Evolutionary conservation across 163 green algal genomes (phyloP), one percentile per base, ranked within the genome.

Genomic region (Coccomyxa subellipsoidea): DNA sequence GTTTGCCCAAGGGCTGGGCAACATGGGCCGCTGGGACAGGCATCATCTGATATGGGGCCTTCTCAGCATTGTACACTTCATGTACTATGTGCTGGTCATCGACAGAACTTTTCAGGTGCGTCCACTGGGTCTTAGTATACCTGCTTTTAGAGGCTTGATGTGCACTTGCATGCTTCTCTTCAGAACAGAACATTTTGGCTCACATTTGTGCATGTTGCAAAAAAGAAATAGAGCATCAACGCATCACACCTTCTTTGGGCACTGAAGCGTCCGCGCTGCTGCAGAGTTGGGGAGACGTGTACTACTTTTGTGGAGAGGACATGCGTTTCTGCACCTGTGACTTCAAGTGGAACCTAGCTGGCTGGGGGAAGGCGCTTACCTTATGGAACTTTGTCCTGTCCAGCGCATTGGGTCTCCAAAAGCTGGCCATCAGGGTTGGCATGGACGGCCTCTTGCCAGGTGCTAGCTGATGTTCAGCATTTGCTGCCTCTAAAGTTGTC

Each of bases 301-400:
- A 95, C 80, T 97, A 90, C 81, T 97, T 96, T 76, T 97, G 94
- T 79, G 93, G 93, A 0, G 36, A 35, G 3, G 32, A 88, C 32
- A 85, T 93, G 53, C 83, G 90, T 47, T 93, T 93, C 83, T 97
- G 93, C 83, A 93, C 77, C 5, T 91, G 90, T 54, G 78, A 80
- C 75, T 93, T 94, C 76, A 82, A 85, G 0, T 97, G 93, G 93
- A 96, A 95, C 78, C 8, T 84, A 0, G 12, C 37, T 21, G 91
- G 92, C 27, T 96, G 90, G 91, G 27, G 70, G 6, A 96, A 97
- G 84, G 93, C 92, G 0, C 76, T 87, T 3, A 85, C 90, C 27
- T 83, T 96, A 27, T 97, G 93, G 93, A 92, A 91, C 71, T 96
- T 96, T 82, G 81, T 90, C 29, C 82, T 97, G 31, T 91, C 87